Evolutionary conservation across 257 asterid species (phyloP), one percentile per base, ranked within the genome.

Genomic region (Linaria vulgaris): DNA sequence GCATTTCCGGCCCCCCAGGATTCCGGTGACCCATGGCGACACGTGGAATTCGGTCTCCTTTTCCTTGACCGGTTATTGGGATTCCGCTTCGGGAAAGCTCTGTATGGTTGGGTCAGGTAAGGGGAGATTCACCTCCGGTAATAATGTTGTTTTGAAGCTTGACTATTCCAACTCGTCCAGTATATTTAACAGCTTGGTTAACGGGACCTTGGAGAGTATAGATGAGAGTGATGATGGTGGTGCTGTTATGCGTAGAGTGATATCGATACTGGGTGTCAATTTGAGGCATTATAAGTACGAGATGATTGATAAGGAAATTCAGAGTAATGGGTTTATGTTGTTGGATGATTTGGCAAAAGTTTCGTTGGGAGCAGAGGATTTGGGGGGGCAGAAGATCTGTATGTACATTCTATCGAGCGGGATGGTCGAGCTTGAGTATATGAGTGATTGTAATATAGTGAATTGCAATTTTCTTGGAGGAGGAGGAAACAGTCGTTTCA

Each of bases 71-170:
- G 98, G 98, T 45, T 83, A 80, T 65, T 91, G 96, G 98, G 82
- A 85, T 72, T 86, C 90, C 55, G 27, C 57, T 21, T 74, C 90
- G 4, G 95, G 98, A 66, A 86, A 81, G 71, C 85, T 91, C 20
- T 91, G 98, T 68, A 83, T 88, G 96, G 75, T 86, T 12, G 95
- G 95, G n/a, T 61, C 85, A 19, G 96, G 91, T 69, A 48, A 55
- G 34, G 74, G 76, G 14, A 74, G 53, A 65, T 69, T 62, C 9
- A 64, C 78, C 47, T 71, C 74, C 45, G n/a, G n/a, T n/a, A 47
- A 64, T 71, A 64, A 73, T 46, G 83, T 70, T 54, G 92, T 85
- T 80, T 74, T 91, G 21, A 91, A 91, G 87, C 90, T 88, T 72
- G 78, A 80, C 77, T 91, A 83, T 76, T 74, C 74, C 68, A 82